phyloP scores from a whole-genome alignment of 2,329 filamentous ascomycete genomes.

The Remersonia thermophila region DNA sequence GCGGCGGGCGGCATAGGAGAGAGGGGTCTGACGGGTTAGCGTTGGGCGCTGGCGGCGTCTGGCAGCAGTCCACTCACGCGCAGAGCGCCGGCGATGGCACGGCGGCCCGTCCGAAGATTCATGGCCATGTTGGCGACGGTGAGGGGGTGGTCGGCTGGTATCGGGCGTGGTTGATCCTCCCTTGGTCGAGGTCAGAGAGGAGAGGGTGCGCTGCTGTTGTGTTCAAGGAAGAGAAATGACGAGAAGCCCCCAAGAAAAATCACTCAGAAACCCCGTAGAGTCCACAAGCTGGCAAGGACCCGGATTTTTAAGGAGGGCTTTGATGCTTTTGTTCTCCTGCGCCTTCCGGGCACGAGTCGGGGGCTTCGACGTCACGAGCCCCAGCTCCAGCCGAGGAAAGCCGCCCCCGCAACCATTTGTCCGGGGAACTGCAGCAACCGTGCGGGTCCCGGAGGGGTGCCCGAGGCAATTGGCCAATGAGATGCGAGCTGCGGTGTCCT shows the following conservation, averaged over 20 bases:
- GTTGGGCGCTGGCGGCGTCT: no score
- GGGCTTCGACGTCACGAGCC: conserved; percentile 6
- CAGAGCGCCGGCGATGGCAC: conserved; percentile 50
- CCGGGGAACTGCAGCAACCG: no score
- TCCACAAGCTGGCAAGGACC: no score
- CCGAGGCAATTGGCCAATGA: conserved; percentile 17
- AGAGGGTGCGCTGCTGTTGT: no score
- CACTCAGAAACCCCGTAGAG: no score
- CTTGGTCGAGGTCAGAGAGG: no score
- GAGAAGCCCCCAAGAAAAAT: no score
- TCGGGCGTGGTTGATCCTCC: background rate
- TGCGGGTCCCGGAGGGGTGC: conserved; percentile 4
- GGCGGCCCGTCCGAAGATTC: conserved; percentile 47
- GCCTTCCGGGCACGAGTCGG: background rate
- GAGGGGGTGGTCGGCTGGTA: background rate
- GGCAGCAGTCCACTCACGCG: conserved; percentile 36
- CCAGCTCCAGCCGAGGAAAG: conserved; percentile 18
- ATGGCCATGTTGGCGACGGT: conserved; percentile 37
- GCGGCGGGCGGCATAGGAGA: conserved; percentile 24
- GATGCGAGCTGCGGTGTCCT: no score
- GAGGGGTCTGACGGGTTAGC: conserved; percentile 6
- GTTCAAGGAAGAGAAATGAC: no score
- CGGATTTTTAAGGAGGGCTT: no score
- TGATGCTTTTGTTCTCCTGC: no score
- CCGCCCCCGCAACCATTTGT: conserved; percentile 16